Base-by-base conservation (phyloP, 2,329 filamentous ascomycete genomes). In the Dothidotthia symphoricarpi region DNA sequence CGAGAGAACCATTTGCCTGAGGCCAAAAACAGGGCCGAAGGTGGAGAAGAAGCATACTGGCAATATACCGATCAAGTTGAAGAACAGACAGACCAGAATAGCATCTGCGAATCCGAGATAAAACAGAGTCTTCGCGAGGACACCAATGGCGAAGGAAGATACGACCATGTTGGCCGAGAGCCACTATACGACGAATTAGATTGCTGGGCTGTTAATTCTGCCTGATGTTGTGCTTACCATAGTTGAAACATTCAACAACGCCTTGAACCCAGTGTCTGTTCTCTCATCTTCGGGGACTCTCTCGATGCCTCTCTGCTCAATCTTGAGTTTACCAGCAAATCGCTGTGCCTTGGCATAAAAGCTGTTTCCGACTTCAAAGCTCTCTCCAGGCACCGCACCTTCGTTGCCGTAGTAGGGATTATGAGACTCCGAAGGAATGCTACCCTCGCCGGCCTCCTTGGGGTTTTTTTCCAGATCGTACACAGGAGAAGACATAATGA, bases 1-100 rank as follows among this genome's bases (percentile, higher is more conserved):
- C 9, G 83, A 82, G n/a, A 90, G 73, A 1, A 89, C 83, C 82
- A 90, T 88, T 59, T 89, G 86, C 37, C 86, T 79, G 47, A 89
- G 72, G 3, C 86, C 86, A 49, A 88, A 88, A 7, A 71, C 70
- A 3, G 86, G 82, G 3, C 86, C 86, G 57, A 89, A 88, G 13
- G 80, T 86, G 2, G 83, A 85, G 72, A 89, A 89, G 67, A 83
- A 88, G 58, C 80, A 84, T 12, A 88, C 85, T 0, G 85, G 83
- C 32, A 82, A 58, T 32, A 85, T 76, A n/a, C 83, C 85, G 8
- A 91, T 70, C 4, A 88, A 59, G 54, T 89, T 90, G 70, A 90
- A 78, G 68, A 89, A 86, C 35, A 91, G 64, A 42, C 86, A 82
- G 22, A 82, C 77, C 30, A 91, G 69, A 24, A 85, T 79, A 6